Base-by-base conservation (phyloP, 345 rosid species). In the Populus nigra region DNA sequence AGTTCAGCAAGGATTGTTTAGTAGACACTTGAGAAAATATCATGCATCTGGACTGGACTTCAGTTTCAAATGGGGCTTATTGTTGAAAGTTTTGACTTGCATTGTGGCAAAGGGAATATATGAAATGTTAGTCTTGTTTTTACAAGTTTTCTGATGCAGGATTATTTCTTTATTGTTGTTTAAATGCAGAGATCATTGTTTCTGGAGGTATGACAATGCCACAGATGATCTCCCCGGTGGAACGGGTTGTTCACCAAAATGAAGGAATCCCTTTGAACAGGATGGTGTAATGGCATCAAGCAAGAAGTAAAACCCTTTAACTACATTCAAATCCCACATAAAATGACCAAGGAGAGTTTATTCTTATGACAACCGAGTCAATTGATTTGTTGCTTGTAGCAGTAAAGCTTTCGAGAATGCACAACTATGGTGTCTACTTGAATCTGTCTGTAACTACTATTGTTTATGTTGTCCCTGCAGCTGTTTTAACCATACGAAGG, bases 191-290 rank as follows among this genome's bases (percentile, higher is more conserved):
- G 87, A 89, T 90, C 67, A 90, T 90, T 15, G 94, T 89, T 31
- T 90, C 92, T 0, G 89, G 91, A 25, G 92, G 94, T 1, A 89
- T 90, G 92, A 84, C 94, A 38, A 90, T 90, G 94, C 94, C 94
- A 1, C 88, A 90, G 73, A 72, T 81, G 31, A 88, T 90, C 31
- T 81, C 91, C 36, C 94, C 90, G 27, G 77, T 72, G 13, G 90
- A 87, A 73, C 83, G 87, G 63, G 78, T 55, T 71, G 78, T 77
- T 69, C 81, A 84, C 57, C 88, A 73, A 71, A 83, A 68, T 15
- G 90, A 86, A 74, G 86, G 78, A 78, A 83, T 88, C 68, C 87
- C 87, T 10, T 69, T 90, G 77, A 83, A 81, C 81, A 87, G 90
- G 82, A 77, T 89, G 72, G 72, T 72, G 16, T 87, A 77, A 79